These are phyloP conservation scores for Sclerotiophoma versabilis DNA, from an alignment of 2,329 filamentous ascomycete species.

Conservation along the genomic window DNA sequence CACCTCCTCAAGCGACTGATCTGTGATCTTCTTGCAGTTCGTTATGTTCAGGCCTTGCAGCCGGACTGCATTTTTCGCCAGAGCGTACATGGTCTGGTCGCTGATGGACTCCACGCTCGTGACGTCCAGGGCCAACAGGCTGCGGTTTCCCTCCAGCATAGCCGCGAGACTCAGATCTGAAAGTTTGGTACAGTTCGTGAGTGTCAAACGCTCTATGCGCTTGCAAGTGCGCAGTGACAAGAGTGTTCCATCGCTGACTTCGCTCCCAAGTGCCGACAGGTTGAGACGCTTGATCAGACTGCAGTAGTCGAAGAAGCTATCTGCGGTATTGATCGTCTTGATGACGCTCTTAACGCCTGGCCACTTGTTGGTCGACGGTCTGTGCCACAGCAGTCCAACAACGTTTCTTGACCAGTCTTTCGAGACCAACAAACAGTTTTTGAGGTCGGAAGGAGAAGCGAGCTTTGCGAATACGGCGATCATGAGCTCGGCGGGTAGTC, in stretches of 20 bases:
- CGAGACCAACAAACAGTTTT: constrained; percentile 91
- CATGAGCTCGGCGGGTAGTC: constrained; percentile 91
- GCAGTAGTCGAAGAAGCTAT: constrained; percentile 87
- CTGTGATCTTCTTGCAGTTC: constrained; percentile 81
- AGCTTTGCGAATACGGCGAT: constrained; percentile 92
- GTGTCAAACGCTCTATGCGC: constrained; percentile 86
- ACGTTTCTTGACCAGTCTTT: constrained; percentile 92
- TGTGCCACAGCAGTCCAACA: constrained; percentile 93
- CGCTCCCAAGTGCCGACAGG: constrained; percentile 76
- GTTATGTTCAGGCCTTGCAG: constrained; percentile 95
- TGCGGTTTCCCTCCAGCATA: constrained; percentile 78
- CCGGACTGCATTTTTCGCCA: constrained; percentile 81
- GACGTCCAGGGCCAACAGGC: constrained; percentile 88
- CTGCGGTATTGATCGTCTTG: constrained; percentile 71
- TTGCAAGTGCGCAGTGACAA: constrained; percentile 83
- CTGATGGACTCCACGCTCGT: constrained; percentile 82
- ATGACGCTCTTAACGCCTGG: constrained; percentile 81
- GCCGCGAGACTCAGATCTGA: constrained; percentile 84
- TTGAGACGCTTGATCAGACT: constrained; percentile 93
- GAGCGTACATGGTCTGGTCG: constrained; percentile 76
- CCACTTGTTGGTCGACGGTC: constrained; percentile 90
- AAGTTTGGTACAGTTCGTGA: constrained; percentile 86
- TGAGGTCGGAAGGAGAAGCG: constrained; percentile 75
- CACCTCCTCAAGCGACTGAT: constrained; percentile 81
- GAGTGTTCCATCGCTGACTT: constrained; percentile 89